phyloP scores from a whole-genome alignment of 2,329 filamentous ascomycete genomes.

The Penicillium sp. region DNA sequence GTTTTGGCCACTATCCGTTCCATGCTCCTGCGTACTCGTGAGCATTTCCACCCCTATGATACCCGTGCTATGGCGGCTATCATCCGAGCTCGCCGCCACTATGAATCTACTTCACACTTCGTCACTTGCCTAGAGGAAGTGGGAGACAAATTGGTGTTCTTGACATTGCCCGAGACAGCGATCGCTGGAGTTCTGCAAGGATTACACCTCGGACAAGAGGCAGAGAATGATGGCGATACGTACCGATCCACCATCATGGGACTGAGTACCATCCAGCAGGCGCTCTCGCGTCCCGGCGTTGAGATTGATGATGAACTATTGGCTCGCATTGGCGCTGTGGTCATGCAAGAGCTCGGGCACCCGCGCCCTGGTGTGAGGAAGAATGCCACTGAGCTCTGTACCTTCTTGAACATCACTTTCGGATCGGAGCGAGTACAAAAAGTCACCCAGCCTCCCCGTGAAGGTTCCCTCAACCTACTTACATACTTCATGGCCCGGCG shows the following conservation, averaged over 20 bases:
- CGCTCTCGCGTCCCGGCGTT: slow-evolving; percentile 15
- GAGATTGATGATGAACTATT: slow-evolving; percentile 25
- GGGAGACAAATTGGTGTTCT: slow-evolving; percentile 35
- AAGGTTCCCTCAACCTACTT: slow-evolving; percentile 36
- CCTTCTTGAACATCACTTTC: slow-evolving; percentile 30
- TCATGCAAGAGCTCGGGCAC: slow-evolving; percentile 33
- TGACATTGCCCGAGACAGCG: slow-evolving; percentile 18
- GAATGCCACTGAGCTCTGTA: slow-evolving; percentile 38
- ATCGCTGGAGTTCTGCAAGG: slow-evolving; percentile 37
- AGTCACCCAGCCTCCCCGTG: slow-evolving; percentile 31
- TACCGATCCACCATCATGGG: slow-evolving; percentile 39
- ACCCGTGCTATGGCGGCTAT: slow-evolving; percentile 38
- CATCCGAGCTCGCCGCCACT: slow-evolving; percentile 39
- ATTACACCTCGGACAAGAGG: slow-evolving; percentile 31
- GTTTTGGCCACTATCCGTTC: slow-evolving; percentile 43
- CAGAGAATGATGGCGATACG: slow-evolving; percentile 28
- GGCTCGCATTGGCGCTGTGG: slow-evolving; percentile 33
- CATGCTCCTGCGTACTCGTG: slow-evolving; percentile 38
- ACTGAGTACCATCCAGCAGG: slow-evolving; percentile 21
- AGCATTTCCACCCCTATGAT: slow-evolving; percentile 37
- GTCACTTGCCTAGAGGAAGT: slow-evolving; percentile 43
- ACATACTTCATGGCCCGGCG: slow-evolving; percentile 38
- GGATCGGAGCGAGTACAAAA: slow-evolving; percentile 28
- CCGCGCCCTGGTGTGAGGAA: slow-evolving; percentile 40
- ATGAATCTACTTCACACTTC: slow-evolving; percentile 42